Percentiles rank a stretch among this genome's conserved stretches.
These are phyloP conservation scores for Cryphonectria japonica DNA, from an alignment of 2,329 filamentous ascomycete genomes.

Conservation along the genomic window DNA sequence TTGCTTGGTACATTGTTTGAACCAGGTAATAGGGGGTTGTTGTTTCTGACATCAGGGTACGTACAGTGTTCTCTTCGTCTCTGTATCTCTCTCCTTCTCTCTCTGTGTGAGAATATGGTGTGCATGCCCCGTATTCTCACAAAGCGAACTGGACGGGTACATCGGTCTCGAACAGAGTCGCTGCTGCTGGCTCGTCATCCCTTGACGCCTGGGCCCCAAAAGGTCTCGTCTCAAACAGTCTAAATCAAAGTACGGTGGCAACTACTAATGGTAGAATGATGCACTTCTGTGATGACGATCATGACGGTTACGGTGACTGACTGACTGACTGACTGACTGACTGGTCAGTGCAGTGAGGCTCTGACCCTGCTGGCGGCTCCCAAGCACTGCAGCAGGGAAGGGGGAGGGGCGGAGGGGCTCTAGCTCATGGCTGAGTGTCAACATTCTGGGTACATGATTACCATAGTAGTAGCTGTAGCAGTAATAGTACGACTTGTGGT, in stretches of 20 bases:
- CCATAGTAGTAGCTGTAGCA: too few relatives aligned
- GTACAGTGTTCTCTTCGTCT: neutral
- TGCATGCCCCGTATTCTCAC: constrained; percentile 1
- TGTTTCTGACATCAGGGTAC: neutral
- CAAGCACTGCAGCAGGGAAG: too few relatives aligned
- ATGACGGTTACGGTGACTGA: too few relatives aligned
- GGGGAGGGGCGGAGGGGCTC: neutral
- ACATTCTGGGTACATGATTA: too few relatives aligned
- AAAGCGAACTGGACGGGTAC: neutral
- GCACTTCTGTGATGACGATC: neutral
- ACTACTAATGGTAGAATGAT: neutral
- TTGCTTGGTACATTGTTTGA: neutral
- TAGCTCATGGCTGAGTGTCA: neutral
- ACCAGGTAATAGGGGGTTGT: neutral
- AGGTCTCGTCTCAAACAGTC: neutral
- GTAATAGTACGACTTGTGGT: too few relatives aligned
- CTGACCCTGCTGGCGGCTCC: neutral
- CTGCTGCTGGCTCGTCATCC: neutral
- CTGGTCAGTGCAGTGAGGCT: neutral
- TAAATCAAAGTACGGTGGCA: neutral
- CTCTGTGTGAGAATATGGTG: neutral
- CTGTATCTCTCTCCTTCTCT: neutral
- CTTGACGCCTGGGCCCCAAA: neutral
- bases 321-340: too few relatives aligned
- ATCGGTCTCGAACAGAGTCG: neutral